Evolutionary conservation across 495 filamentous ascomycete species (phyloP).

Genomic region (Patellaria atrata): DNA sequence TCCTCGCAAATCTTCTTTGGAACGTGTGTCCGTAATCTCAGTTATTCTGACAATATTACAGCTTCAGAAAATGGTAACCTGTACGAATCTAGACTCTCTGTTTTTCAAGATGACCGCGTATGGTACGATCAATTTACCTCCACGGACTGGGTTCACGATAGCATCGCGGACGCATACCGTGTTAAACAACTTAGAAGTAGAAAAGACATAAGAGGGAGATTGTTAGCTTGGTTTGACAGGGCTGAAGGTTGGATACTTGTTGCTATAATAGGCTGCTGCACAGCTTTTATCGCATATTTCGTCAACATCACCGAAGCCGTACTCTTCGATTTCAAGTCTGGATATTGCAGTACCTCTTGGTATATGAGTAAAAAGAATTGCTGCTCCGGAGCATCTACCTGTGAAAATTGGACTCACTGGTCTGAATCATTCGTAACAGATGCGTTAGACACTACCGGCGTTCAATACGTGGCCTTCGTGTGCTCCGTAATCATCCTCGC

Average conservation of each 20-base stretch:
- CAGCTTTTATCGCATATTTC: constrained; percentile 73
- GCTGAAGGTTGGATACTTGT: constrained; percentile 92
- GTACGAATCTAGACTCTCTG: constrained; percentile 19
- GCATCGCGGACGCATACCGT: constrained; percentile 84
- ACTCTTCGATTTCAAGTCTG: constrained; percentile 81
- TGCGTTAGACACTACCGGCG: constrained; percentile 40
- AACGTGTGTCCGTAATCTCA: not conserved
- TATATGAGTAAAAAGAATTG: constrained; percentile 62
- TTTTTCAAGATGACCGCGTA: constrained; percentile 58
- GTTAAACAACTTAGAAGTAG: constrained; percentile 67
- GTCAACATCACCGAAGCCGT: constrained; percentile 75
- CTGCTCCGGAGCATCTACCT: constrained; percentile 47
- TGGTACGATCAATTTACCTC: constrained; percentile 99
- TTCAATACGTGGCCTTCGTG: constrained; percentile 67
- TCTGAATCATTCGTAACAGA: constrained; percentile 45
- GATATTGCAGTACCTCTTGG: constrained; percentile 64
- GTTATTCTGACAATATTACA: not conserved
- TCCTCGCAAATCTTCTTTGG: not conserved
- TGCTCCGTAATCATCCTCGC: constrained; percentile 55
- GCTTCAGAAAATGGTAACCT: constrained; percentile 13
- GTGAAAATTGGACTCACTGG: constrained; percentile 66
- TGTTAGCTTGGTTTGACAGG: constrained; percentile 67
- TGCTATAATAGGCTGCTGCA: constrained; percentile 77
- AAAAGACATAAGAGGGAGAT: constrained; percentile 69
- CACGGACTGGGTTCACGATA: constrained; percentile 97